These are phyloP conservation scores for Lentinula aciculospora DNA, from an alignment of 768 basidiomycete species.

Conservation along the genomic window DNA sequence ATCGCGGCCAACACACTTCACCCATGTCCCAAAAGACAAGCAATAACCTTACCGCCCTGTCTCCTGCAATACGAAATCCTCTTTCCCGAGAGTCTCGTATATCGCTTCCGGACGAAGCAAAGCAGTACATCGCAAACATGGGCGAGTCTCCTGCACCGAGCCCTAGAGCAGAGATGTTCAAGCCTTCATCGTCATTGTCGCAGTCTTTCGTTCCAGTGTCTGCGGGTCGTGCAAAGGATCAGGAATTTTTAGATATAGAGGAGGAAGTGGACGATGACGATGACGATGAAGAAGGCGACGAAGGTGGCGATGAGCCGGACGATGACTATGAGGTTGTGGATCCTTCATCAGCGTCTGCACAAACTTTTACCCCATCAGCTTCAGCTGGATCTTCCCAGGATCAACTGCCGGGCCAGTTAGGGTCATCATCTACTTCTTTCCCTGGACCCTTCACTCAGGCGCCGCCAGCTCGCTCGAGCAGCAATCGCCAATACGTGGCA, in stretches of 20 bases:
- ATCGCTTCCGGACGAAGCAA: conserved; percentile 73
- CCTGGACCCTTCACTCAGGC: conserved; percentile 5
- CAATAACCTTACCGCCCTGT: conserved; percentile 24
- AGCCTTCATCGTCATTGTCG: background rate
- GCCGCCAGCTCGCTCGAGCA: conserved; percentile 9
- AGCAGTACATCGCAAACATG: conserved; percentile 65
- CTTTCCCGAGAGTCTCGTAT: conserved; percentile 62
- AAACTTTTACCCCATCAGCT: background rate
- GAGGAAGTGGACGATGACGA: conserved; percentile 40
- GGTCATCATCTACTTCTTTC: background rate
- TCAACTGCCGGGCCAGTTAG: background rate
- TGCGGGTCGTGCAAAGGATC: conserved; percentile 22
- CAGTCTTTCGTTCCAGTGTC: conserved; percentile 8
- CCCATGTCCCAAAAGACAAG: conserved; percentile 16
- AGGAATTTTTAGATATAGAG: conserved; percentile 66
- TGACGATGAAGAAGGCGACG: conserved; percentile 36
- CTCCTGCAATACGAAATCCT: conserved; percentile 1
- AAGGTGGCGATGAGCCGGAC: conserved; percentile 25
- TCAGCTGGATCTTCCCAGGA: conserved; percentile 5
- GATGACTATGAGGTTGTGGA: conserved; percentile 7
- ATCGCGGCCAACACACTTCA: conserved; percentile 15
- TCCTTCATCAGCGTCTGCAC: conserved; percentile 3
- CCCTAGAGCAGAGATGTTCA: conserved; percentile 37
- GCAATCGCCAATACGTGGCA: conserved; percentile 32
- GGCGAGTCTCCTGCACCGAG: conserved; percentile 57